Percentiles rank a stretch among this genome's conserved stretches.
These are phyloP conservation scores for Jacaranda copaia DNA, from an alignment of 257 asterid species.

Conservation along the genomic window DNA sequence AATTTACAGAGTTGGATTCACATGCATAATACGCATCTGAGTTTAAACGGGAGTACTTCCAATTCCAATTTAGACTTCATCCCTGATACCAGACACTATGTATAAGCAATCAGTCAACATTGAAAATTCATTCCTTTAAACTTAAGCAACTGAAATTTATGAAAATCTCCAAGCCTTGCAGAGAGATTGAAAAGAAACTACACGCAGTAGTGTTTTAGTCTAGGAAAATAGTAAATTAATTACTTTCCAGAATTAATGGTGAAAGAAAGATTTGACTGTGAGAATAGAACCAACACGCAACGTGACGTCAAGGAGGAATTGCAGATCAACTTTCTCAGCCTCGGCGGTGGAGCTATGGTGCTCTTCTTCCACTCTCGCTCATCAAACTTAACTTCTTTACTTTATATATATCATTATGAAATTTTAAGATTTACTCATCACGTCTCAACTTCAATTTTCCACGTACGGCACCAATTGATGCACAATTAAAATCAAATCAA, in stretches of 20 bases:
- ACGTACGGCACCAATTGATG: too few relatives aligned
- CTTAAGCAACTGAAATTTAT: background rate
- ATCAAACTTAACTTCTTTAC: too few relatives aligned
- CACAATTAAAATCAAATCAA: too few relatives aligned
- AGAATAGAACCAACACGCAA: constrained; percentile 47
- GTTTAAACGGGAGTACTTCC: background rate
- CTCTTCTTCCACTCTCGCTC: constrained; percentile 33
- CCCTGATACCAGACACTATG: background rate
- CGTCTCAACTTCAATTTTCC: too few relatives aligned
- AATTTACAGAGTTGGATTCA: constrained; percentile 19
- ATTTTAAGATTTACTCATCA: too few relatives aligned
- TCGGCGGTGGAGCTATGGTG: constrained; percentile 35
- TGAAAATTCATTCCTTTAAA: background rate
- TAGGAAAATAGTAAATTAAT: too few relatives aligned
- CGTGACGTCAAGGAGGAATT: constrained; percentile 52
- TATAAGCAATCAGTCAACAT: background rate
- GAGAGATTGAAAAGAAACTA: background rate
- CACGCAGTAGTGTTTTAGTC: background rate
- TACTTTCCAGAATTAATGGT: background rate
- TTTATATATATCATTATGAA: too few relatives aligned
- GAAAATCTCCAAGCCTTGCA: too few relatives aligned
- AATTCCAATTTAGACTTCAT: background rate
- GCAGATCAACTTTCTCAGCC: constrained; percentile 36
- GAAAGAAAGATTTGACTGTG: constrained; percentile 1
- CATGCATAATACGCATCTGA: background rate